Base-by-base conservation (phyloP, 2,329 filamentous ascomycete species). In the Colletotrichum noveboracense region DNA sequence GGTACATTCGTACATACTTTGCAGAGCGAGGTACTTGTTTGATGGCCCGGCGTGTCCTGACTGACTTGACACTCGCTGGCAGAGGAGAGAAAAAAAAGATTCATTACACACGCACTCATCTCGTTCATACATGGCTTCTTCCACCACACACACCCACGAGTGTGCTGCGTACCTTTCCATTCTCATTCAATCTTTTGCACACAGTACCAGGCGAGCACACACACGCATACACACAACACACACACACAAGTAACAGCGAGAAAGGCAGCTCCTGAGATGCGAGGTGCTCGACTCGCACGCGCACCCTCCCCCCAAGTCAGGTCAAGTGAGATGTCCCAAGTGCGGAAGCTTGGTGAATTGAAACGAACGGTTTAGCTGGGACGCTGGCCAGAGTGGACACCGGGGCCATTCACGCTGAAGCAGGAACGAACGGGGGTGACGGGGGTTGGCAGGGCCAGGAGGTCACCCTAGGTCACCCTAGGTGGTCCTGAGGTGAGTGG, bases 311-410 rank as follows among this genome's bases (percentile, higher is more conserved):
- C 72, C 73, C 73, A 69, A 73, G 70, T 68, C 69, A 69, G 73
- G 73, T 75, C 73, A 75, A 75, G 73, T 75, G 70, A 75, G 73
- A 69, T 43, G 34, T n/a, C 28, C 56, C 65, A 64, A 75, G 64
- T 73, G 70, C 70, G 70, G 64, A 75, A 73, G 70, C 70, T 73
- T 73, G 70, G 64, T 73, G 73, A 69, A 75, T 68, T 73, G 73
- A 75, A 75, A 75, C 73, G 73, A 75, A 75, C 73, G 70, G 70
- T 52, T 73, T 73, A 65, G 73, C 70, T 75, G 73, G 70, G 73
- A 75, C 64, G 26, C 30, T 61, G 58, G 58, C n/a, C 58, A 32
- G 43, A 48, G 43, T 48, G 43, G 43, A 13, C n/a, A 60, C 36
- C 36, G 61, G 55, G 68, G 72, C 48, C 68, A 64, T 76, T 68